phyloP scores from a whole-genome alignment of 345 rosid species.

The Orychophragmus violaceus region DNA sequence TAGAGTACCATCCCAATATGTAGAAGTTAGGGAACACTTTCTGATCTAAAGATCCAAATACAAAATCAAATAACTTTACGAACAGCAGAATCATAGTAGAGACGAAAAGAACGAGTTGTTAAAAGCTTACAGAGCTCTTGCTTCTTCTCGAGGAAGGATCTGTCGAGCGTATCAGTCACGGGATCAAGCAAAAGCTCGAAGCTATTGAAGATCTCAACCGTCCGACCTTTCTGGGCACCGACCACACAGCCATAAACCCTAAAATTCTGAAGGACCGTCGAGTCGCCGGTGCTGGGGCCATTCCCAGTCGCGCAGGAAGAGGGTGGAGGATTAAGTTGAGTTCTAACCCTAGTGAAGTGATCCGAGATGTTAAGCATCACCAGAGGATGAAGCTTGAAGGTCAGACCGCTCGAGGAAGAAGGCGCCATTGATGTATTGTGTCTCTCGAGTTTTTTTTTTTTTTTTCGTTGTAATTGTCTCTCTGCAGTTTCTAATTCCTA shows the following conservation, averaged over 20 bases:
- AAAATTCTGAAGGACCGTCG: constrained; percentile 30
- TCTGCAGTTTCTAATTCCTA: not conserved
- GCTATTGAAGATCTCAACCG: constrained; percentile 96
- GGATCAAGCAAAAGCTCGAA: constrained; percentile 90
- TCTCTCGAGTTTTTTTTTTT: not conserved
- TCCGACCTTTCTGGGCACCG: constrained; percentile 87
- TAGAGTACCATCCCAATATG: constrained; percentile 93
- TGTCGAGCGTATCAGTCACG: constrained; percentile 57
- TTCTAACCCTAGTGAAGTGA: constrained; percentile 84
- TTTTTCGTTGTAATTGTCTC: not conserved
- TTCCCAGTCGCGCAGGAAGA: constrained; percentile 23
- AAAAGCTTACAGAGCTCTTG: constrained; percentile 59
- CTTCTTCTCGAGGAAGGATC: constrained; percentile 88
- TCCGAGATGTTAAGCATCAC: constrained; percentile 92
- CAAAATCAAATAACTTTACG: not conserved
- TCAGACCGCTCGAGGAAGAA: constrained; percentile 89
- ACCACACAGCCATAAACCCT: constrained; percentile 93
- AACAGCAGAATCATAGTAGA: not conserved
- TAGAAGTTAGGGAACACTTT: constrained; percentile 91
- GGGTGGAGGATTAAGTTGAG: constrained; percentile 59
- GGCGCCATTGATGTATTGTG: constrained; percentile 56
- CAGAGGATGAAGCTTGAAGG: constrained; percentile 94
- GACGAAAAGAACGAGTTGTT: not conserved
- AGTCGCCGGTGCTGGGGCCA: constrained; percentile 32
- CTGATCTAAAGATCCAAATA: constrained; percentile 42